A percentile compares a stretch with the other conserved stretches of the same genome.
phyloP scores from a whole-genome alignment of 139 green algal species.

The Zygnema circumcarinatum region DNA sequence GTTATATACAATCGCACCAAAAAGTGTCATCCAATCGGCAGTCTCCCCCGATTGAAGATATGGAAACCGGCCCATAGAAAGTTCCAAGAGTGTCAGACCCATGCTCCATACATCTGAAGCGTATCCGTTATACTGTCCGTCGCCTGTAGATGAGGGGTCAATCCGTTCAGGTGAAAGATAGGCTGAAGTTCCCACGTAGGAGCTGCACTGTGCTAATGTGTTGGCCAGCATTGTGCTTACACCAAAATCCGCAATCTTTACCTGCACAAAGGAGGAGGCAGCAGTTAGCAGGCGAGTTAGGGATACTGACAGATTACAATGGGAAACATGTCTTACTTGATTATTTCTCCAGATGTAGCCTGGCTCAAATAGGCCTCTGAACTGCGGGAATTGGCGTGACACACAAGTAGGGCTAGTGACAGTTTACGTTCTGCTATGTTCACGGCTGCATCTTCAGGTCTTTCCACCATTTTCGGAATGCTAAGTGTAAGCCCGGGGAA shows the following conservation, averaged over 20 bases:
- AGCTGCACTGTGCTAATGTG: constrained; percentile 58
- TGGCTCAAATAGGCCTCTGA: too few relatives aligned
- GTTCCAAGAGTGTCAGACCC: constrained; percentile 55
- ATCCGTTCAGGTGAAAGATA: constrained; percentile 62
- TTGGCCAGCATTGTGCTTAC: constrained; percentile 53
- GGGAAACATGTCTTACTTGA: background rate
- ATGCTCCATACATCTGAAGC: constrained; percentile 49
- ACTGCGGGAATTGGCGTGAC: too few relatives aligned
- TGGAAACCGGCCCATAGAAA: constrained; percentile 51
- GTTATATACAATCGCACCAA: constrained; percentile 41
- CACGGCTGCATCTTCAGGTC: too few relatives aligned
- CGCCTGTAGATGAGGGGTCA: constrained; percentile 7
- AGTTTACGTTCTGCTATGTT: too few relatives aligned
- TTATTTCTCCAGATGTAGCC: background rate
- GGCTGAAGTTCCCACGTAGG: constrained; percentile 55
- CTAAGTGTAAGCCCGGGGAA: too few relatives aligned
- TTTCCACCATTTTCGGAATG: too few relatives aligned
- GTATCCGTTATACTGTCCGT: constrained; percentile 48
- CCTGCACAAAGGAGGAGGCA: constrained; percentile 7
- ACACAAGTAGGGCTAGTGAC: too few relatives aligned
- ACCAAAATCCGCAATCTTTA: constrained; percentile 64
- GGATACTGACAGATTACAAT: background rate
- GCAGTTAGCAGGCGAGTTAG: background rate
- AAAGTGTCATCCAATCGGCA: constrained; percentile 45
- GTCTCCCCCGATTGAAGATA: constrained; percentile 31